Evolutionary conservation across 306 rosid species (phyloP), one percentile per base, ranked within the genome.

Genomic region (Gastrolobium bilobum): DNA sequence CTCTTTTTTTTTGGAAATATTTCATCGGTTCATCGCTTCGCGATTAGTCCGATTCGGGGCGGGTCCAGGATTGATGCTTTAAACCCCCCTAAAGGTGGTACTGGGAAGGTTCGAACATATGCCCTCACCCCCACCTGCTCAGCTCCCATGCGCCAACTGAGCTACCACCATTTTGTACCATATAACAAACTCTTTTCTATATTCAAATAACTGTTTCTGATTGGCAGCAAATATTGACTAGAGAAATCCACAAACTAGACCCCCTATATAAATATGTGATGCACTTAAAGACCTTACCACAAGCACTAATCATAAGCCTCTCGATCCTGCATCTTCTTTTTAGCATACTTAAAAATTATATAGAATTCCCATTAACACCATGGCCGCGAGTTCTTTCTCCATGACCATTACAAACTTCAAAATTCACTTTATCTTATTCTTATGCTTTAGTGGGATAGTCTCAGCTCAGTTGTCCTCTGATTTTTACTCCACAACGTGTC

Each of bases 401-500:
- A 47, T 67, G 67, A 43, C 8, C 4, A 62, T 11, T 50, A 34
- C 83, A 67, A n/a, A 3, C 26, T 20, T 56, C 14, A 77, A 46
- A 47, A 1, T 57, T 13, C 14, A 13, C 30, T 75, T 83, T 4
- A 68, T 39, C 1, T 38, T 82, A 2, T 74, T 79, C 0, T 60
- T 70, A 20, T 5, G 79, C 5, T 60, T 61, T 40, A 4, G 54
- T 10, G 84, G 86, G 67, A 37, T 65, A 57, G 89, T 52, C 4
- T 82, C 87, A 7, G 85, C 87, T n/a, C 89, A 80, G 38, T 79
- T 91, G 13, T 79, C 92, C 26, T 14, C 92, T 54, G 44, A 48
- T 72, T 89, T 89, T 81, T 89, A 91, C 9, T 62, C 81, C 5
- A 69, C 77, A 63, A 66, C 91, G 0, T 91, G 97, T 38, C 88